Evolutionary conservation across 2,329 filamentous ascomycete genomes (phyloP), one percentile per base, ranked within the genome.

Genomic region (Phoma sp.): DNA sequence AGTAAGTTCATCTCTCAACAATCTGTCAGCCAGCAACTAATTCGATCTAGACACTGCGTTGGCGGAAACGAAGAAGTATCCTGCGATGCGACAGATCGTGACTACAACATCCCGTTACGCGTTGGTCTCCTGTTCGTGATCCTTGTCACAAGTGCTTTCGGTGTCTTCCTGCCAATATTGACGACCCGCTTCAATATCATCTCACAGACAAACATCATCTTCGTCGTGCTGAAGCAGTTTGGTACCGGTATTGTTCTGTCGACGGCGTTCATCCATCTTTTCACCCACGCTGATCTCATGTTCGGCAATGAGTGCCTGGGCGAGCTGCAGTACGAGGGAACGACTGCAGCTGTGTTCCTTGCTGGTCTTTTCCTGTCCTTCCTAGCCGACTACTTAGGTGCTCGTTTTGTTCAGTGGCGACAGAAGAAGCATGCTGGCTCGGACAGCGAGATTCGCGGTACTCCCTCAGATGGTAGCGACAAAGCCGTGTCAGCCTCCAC

Each of bases 291-390:
- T 0, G 76, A 80, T 7, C 80, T 92, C 25, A 90, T 91, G 86
- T 92, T 93, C 64, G 77, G 72, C 19, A 91, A 89, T 61, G 77
- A 85, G 44, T 93, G 90, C 64, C 75, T 93, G 12, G 86, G 87
- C 4, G 80, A 81, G 7, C 75, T 92, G 2, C 69, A 77, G 5
- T 93, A 90, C 64, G 90, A 93, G 72, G 84, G 79, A 3, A 90
- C 87, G 0, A 85, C 89, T 0, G 84, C 88, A 0, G 85, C 89
- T 2, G 85, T 93, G 36, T 81, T 89, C 41, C 89, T 92, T 85
- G 89, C 86, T 0, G 90, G 90, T 0, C 76, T 91, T 1, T 88
- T 92, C 71, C 61, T 92, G 3, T 88, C 89, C 0, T 92, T 92
- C 72, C 64, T 90, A 1, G 80, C 91, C 32, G 90, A 93, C 68